Base-by-base conservation (phyloP, 306 rosid genomes). In the Sindora glabra region DNA sequence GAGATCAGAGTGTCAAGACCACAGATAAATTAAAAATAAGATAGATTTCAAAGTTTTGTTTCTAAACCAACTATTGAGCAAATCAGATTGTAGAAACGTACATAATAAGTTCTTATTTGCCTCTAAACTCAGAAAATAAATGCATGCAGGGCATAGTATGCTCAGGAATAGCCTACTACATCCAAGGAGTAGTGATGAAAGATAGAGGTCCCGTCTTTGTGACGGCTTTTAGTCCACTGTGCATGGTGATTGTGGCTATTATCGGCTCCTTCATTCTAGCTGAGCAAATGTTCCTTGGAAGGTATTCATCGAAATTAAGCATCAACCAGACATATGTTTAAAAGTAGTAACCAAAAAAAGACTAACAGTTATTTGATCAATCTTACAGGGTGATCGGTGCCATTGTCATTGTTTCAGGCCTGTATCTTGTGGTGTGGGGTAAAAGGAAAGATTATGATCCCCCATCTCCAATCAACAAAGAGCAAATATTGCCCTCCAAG, bases 141-240 rank as follows among this genome's bases (percentile, higher is more conserved):
- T 13, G 24, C 6, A n/a, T 77, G 68, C 86, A 94, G 99, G 99
- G 90, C 5, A 55, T 94, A 56, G 60, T 82, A 1, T 73, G 90
- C 48, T 86, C 97, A 0, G 99, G 90, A 23, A 32, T 94, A 15
- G 72, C 82, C 58, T 89, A 86, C 64, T 94, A 89, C 78, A 70
- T 94, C 56, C 99, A 92, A 80, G 99, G 99, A 69, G 30, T 86
- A 9, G 85, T 94, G 18, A 80, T 89, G 89, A 73, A 76, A 75
- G 70, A 65, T 22, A 81, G 88, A 84, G 99, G 99, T 14, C 95
- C 99, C 8, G 95, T 94, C 9, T 94, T 84, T 52, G 90, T 94
- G 8, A 94, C 99, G 33, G 83, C 99, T 4, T 94, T 94, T 56
- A 79, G 33, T 64, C 95, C 97, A 17, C 70, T 89, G 23, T 13